phyloP scores from a whole-genome alignment of 495 filamentous ascomycete species.

The Neurospora sublineolata region DNA sequence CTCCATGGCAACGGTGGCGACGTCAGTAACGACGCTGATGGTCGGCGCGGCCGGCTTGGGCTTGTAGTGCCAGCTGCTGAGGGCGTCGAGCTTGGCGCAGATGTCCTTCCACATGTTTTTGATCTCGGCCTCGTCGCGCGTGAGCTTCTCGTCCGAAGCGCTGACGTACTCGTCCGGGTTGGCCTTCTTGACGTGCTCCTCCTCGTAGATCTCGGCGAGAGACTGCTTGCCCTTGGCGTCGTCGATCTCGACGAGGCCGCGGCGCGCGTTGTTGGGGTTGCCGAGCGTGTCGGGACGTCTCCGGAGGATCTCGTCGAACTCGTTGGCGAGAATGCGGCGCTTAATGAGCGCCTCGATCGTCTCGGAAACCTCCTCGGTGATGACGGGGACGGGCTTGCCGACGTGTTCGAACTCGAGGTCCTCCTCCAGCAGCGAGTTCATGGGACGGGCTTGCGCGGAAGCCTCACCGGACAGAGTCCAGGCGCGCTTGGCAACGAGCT shows the following conservation, averaged over 20 bases:
- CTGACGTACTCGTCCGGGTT: slow-evolving; percentile 75
- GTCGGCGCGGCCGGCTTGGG: slow-evolving; percentile 68
- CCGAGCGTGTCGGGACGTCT: slow-evolving; percentile 61
- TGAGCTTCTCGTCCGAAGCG: slow-evolving; percentile 66
- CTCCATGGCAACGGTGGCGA: slow-evolving; percentile 84
- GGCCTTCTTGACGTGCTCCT: slow-evolving; percentile 67
- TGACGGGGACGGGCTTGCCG: slow-evolving; percentile 91
- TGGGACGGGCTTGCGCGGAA: slow-evolving; percentile 62
- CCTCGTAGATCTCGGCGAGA: slow-evolving; percentile 88
- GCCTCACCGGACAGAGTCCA: slow-evolving; percentile 91
- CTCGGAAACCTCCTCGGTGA: slow-evolving; percentile 87
- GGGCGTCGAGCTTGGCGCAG: slow-evolving; percentile 67
- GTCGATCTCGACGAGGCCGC: slow-evolving; percentile 68
- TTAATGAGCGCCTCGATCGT: slow-evolving; percentile 92
- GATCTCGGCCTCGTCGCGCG: slow-evolving; percentile 77
- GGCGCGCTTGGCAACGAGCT: slow-evolving; percentile 78
- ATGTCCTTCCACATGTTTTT: slow-evolving; percentile 73
- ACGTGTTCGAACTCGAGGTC: slow-evolving; percentile 91
- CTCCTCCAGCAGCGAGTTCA: slow-evolving; percentile 89
- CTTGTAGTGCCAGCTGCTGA: slow-evolving; percentile 92
- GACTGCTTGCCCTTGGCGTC: slow-evolving; percentile 78
- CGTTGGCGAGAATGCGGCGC: slow-evolving; percentile 74
- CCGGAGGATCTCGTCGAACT: slow-evolving; percentile 87
- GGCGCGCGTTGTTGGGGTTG: slow-evolving; percentile 41
- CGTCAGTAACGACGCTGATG: slow-evolving; percentile 79